Conservation (phyloP, 768 basidiomycete species). For the Boletus subcaerulescens region DNA sequence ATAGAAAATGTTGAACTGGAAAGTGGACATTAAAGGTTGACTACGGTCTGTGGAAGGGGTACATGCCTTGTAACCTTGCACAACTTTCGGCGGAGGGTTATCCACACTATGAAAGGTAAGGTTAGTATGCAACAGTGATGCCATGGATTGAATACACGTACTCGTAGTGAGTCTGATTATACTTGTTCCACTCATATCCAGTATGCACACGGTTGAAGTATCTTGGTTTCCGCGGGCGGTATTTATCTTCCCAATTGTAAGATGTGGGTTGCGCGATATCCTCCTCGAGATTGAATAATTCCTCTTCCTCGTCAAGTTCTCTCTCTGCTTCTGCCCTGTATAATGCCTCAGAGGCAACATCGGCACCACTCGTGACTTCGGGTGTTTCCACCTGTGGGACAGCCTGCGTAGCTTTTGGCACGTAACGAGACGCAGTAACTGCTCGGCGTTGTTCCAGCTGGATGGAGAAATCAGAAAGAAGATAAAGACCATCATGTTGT, state of each 20-base stretch:
- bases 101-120: constrained; percentile 63
- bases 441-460: constrained; percentile 73
- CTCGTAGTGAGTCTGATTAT: constrained; percentile 99
- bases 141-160: constrained; percentile 31
- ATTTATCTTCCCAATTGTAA: constrained; percentile 99
- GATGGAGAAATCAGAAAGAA: constrained; percentile 2
- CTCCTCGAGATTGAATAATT: constrained; percentile 92
- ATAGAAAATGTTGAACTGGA: constrained; percentile 94
- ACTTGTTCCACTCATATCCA: constrained; percentile 99
- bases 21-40: constrained; percentile 12
- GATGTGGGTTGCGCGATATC: constrained; percentile 76
- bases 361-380: constrained; percentile 59
- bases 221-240: constrained; percentile 92
- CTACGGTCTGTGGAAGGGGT: not conserved
- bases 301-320: constrained; percentile 94
- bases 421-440: constrained; percentile 84
- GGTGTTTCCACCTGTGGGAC: constrained; percentile 54
- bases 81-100: constrained; percentile 98
- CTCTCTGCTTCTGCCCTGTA: constrained; percentile 90
- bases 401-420: constrained; percentile 69
- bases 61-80: constrained; percentile 92
- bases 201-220: constrained; percentile 99
- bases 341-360: constrained; percentile 85
- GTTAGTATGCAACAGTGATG: constrained; percentile 3
- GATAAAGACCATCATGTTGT: not conserved